Conservation (phyloP, 2,329 filamentous ascomycete species). For the Alternaria metachromatica region DNA sequence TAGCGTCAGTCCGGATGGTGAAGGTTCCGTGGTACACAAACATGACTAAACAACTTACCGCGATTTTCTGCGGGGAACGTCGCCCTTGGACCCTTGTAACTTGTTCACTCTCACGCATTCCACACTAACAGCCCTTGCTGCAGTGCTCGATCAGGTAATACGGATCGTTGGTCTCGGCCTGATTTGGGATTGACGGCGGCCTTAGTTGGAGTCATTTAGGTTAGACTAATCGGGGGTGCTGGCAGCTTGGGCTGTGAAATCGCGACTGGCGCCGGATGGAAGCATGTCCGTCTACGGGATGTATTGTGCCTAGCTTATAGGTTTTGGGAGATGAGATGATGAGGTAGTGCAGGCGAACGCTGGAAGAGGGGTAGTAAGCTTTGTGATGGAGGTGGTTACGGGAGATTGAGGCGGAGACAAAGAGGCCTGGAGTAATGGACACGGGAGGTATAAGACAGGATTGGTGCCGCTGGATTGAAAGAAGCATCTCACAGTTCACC, state of each 20-base stretch:
- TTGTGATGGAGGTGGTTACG: neutral
- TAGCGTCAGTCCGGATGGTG: slow-evolving; percentile 3
- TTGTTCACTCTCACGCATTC: neutral
- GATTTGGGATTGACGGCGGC: neutral
- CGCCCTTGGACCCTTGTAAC: neutral
- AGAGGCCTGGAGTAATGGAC: neutral
- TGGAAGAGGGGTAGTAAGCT: slow-evolving; percentile 1
- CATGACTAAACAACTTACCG: neutral
- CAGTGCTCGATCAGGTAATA: neutral
- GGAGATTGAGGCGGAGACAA: neutral
- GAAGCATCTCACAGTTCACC: neutral
- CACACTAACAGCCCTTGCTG: neutral
- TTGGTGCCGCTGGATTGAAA: neutral
- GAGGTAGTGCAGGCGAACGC: neutral
- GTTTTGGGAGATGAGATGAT: neutral
- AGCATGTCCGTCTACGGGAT: neutral
- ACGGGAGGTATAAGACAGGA: neutral
- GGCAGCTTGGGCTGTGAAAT: neutral
- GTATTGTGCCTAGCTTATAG: neutral
- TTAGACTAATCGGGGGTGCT: neutral
- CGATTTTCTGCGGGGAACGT: neutral
- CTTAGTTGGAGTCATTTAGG: neutral
- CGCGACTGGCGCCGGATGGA: neutral
- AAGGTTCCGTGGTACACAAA: slow-evolving; percentile 6
- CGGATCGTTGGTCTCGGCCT: neutral